These are phyloP conservation scores for Inonotus obliquus DNA, from an alignment of 1,284 basidiomycete species.

Conservation along the genomic window DNA sequence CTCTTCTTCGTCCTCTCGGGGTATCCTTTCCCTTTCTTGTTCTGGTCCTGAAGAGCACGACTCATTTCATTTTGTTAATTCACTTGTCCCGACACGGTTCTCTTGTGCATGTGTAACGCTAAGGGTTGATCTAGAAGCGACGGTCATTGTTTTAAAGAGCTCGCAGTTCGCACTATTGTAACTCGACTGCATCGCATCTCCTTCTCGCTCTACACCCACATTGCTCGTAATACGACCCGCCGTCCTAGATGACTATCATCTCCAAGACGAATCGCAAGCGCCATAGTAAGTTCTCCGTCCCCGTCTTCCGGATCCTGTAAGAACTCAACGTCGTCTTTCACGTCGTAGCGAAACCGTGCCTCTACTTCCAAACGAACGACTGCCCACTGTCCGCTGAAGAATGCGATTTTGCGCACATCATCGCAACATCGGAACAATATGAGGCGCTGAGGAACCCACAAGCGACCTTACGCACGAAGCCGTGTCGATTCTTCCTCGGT, in stretches of 20 bases:
- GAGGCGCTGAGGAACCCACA: constrained; percentile 13
- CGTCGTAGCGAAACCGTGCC: constrained; percentile 23
- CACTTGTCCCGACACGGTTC: not conserved
- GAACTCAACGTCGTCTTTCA: not conserved
- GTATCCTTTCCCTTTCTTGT: not conserved
- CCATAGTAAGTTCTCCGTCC: constrained; percentile 9
- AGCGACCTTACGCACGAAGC: constrained; percentile 20
- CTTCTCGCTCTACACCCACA: not conserved
- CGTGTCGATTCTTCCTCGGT: constrained; percentile 20
- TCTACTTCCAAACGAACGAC: constrained; percentile 22
- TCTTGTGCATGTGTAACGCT: not conserved
- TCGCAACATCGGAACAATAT: constrained; percentile 5
- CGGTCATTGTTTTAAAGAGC: not conserved
- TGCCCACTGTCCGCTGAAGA: constrained; percentile 24
- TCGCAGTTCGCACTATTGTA: not conserved
- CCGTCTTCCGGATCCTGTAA: not conserved
- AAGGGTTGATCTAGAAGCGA: not conserved
- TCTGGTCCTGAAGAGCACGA: not conserved
- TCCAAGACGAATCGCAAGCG: constrained; percentile 12
- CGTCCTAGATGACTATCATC: not conserved
- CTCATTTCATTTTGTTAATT: not conserved
- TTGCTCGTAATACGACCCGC: not conserved
- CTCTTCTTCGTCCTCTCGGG: constrained; percentile 2
- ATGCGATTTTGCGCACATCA: constrained; percentile 25
- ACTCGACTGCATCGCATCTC: not conserved